Evolutionary conservation across 1,139 yeast species (phyloP).

Genomic region (Blastobotrys arbuscula): DNA sequence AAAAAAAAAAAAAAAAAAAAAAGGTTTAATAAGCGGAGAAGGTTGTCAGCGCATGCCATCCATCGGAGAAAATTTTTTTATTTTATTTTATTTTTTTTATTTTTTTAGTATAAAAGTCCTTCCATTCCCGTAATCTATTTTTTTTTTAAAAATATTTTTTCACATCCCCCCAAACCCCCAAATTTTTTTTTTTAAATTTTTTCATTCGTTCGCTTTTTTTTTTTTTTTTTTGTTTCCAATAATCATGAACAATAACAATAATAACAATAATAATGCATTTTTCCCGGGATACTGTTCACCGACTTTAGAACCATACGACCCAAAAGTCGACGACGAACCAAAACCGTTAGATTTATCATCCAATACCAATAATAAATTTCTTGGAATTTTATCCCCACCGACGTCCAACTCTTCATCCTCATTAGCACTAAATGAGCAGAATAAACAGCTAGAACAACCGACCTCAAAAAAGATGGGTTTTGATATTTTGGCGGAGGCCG

Average conservation of each 20-base stretch:
- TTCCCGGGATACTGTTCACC: conserved; percentile 23
- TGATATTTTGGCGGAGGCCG: conserved; percentile 31
- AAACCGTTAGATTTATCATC: background rate
- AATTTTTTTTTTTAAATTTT: too few relatives aligned
- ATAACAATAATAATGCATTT: conserved; percentile 3
- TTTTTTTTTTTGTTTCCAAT: conserved; percentile 1
- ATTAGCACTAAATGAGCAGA: conserved; percentile 2
- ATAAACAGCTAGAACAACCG: too few relatives aligned
- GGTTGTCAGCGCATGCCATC: too few relatives aligned
- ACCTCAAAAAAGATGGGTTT: conserved; percentile 9
- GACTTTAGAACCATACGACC: conserved; percentile 7
- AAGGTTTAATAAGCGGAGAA: too few relatives aligned
- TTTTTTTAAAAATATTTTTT: background rate
- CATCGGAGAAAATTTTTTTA: too few relatives aligned
- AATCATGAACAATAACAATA: background rate
- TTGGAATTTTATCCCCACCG: conserved; percentile 9
- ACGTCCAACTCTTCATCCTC: conserved; percentile 8
- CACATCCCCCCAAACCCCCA: too few relatives aligned
- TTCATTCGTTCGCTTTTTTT: too few relatives aligned
- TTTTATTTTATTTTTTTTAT: too few relatives aligned
- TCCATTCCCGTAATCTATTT: conserved; percentile 1
- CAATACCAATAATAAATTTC: background rate
- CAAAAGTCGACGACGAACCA: background rate
- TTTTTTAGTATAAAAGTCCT: background rate
- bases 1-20: conserved; percentile 1